Evolutionary conservation across 495 filamentous ascomycete genomes (phyloP).

Genomic region (Gamarada debralockiae): DNA sequence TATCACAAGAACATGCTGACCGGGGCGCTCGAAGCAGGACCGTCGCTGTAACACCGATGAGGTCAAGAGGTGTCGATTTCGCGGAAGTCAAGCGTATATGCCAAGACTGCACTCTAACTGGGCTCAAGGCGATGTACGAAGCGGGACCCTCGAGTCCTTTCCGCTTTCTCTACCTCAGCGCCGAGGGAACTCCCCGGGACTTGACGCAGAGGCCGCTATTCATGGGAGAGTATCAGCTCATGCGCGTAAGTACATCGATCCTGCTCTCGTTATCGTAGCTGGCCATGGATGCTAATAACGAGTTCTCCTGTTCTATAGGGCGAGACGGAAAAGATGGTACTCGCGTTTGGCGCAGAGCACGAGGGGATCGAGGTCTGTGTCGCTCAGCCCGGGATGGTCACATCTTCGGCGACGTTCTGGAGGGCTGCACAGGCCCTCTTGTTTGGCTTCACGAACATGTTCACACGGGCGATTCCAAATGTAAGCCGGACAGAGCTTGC

Average conservation of each 20-base stretch:
- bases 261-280: too few relatives aligned
- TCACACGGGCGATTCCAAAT: constrained; percentile 24
- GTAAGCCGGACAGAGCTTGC: constrained; percentile 34
- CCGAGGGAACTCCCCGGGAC: constrained; percentile 33
- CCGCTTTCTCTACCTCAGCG: constrained; percentile 45
- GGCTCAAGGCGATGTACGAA: constrained; percentile 32
- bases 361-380: constrained; percentile 31
- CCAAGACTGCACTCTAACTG: constrained; percentile 36
- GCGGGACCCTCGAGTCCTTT: constrained; percentile 28
- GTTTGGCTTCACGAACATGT: constrained; percentile 4
- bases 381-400: constrained; percentile 38
- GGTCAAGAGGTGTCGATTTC: constrained; percentile 29
- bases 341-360: constrained; percentile 31
- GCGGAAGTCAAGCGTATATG: constrained; percentile 40
- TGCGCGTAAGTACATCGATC: constrained; percentile 30
- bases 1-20: background rate
- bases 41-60: constrained; percentile 38
- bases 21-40: too few relatives aligned
- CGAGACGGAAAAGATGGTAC: constrained; percentile 37
- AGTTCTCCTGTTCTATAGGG: constrained; percentile 29
- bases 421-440: constrained; percentile 9
- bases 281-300: too few relatives aligned
- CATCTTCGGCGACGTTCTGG: constrained; percentile 19
- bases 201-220: constrained; percentile 29
- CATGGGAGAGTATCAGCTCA: constrained; percentile 33